Evolutionary conservation across 2,329 filamentous ascomycete species (phyloP), one percentile per base, ranked within the genome.

Genomic region (Dactylellina sp.): DNA sequence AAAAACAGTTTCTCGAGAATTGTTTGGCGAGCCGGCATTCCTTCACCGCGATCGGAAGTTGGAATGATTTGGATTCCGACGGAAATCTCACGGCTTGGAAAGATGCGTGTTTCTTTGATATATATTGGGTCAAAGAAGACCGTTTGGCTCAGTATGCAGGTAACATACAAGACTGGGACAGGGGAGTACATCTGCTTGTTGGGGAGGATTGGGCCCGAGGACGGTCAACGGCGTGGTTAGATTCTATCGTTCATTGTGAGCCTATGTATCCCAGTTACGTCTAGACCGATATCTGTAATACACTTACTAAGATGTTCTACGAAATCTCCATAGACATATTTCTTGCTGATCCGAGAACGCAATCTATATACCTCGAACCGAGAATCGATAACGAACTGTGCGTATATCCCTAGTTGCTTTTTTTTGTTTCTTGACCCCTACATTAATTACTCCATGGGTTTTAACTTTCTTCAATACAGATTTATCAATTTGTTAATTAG

Each of bases 41-140:
- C 7, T 97, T 98, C 81, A 95, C 95, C 0, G 92, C 89, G 0
- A 94, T 98, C 74, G 95, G 91, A 0, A 89, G 93, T 80, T 99
- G 94, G 91, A 92, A 98, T 25, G 75, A 76, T 24, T 25, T 77
- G 2, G 65, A 72, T 14, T 28, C 39, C 6, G 63, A 76, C 7
- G 71, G 57, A 25, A 47, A 60, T 39, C 56, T 68, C 16, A 75
- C 63, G 0, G 22, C n/a, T 2, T 75, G 76, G 71, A 56, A 55
- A 61, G 57, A 75, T 61, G 37, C 62, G 37, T 95, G 93, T 0
- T 99, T 96, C 80, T 97, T 99, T 80, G 95, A 99, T 83, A 86
- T 99, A 35, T 99, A 99, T 82, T 99, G 95, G 94, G 92, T 95
- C 2, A 97, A 96, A 79, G 95, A 99, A 80, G 95, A 98, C 79